phyloP scores from a whole-genome alignment of 495 filamentous ascomycete genomes.

The Thozetella sp. region DNA sequence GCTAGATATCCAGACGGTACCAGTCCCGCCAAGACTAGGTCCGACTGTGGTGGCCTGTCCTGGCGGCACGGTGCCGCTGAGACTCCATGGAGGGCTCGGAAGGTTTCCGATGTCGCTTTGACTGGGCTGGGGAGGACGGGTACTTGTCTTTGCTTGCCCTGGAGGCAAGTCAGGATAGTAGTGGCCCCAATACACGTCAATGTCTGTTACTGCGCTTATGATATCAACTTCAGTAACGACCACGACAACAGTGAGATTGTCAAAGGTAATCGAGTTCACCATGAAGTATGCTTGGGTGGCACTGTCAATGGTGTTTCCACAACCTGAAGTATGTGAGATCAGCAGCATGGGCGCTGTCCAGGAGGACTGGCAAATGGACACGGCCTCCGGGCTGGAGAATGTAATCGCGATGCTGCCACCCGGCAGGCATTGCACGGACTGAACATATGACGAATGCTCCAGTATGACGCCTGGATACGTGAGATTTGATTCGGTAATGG shows the following conservation, averaged over 20 bases:
- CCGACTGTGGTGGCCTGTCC: too few relatives aligned
- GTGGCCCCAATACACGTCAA: not conserved
- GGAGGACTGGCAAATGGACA: not conserved
- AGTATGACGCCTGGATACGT: not conserved
- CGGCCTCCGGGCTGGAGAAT: not conserved
- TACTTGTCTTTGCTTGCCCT: too few relatives aligned
- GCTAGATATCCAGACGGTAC: too few relatives aligned
- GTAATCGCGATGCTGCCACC: not conserved
- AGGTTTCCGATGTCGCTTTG: too few relatives aligned
- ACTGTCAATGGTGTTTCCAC: not conserved
- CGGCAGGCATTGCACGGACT: not conserved
- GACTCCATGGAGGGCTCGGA: slow-evolving; percentile 30
- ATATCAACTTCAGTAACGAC: not conserved
- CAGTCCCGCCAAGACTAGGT: too few relatives aligned
- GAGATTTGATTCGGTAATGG: not conserved
- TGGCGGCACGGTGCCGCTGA: too few relatives aligned
- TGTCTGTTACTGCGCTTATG: not conserved
- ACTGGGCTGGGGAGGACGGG: not conserved
- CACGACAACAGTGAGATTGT: not conserved
- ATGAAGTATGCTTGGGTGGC: not conserved
- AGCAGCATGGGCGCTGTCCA: not conserved
- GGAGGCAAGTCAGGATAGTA: not conserved
- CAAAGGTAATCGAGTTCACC: not conserved
- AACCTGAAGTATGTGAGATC: not conserved
- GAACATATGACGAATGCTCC: not conserved